Base-by-base conservation (phyloP, 2,329 filamentous ascomycete species). In the Penicillium hordei region DNA sequence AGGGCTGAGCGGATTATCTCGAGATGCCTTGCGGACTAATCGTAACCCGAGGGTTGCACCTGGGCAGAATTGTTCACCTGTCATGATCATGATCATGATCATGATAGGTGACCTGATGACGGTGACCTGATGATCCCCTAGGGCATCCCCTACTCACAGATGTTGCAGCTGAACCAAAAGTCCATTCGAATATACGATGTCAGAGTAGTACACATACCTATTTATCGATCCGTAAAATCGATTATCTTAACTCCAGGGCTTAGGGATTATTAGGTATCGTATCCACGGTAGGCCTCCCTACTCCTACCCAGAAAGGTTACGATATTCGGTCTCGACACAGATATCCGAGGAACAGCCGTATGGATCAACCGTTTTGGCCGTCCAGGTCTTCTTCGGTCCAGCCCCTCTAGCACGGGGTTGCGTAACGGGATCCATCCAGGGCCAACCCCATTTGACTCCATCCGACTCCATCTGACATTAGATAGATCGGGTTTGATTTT, bases 241-340 rank as follows among this genome's bases (percentile, higher is more conserved):
- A 33, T 21, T 31, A 38, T 45, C 21, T 45, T 45, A 21, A 17
- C 10, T 45, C 8, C 36, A 5, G 48, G 39, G 33, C 43, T 29
- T 40, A 36, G 23, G 40, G 21, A 55, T 33, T 21, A 27, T 19
- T 40, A 56, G 29, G 38, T 52, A 36, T 48, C 10, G 31, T 46
- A 55, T 52, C 61, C 55, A 56, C 60, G 62, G 63, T 55, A 60
- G 23, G 23, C 34, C 29, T 55, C 33, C 58, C 34, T 57, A 45
- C 44, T n/a, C 46, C 29, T 52, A 46, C 60, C 56, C 52, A 54
- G 49, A 43, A 43, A 21, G 48, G 50, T 48, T 50, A 43, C 10
- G 40, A 52, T 27, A 52, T 52, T 31, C 25, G 13, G 7, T 49
- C 36, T 21, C 39, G 23, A 34, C 34, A 27, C 3, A 21, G 25